These are phyloP conservation scores for Raphanus raphanistrum DNA, from an alignment of 345 rosid species.

Conservation along the genomic window DNA sequence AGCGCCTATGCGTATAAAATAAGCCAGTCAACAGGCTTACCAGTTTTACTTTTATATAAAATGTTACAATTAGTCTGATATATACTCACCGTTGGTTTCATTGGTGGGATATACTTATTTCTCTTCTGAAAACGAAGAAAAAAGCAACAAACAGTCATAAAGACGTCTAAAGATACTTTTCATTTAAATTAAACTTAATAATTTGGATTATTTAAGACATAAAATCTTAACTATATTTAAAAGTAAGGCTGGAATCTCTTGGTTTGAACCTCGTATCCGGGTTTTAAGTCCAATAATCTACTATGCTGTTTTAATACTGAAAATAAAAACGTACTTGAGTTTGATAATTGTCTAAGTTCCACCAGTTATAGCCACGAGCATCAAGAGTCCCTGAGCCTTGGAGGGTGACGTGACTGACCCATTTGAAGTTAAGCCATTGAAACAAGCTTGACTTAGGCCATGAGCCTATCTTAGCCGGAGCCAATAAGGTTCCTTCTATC, in stretches of 20 bases:
- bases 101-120: slow-evolving; percentile 48
- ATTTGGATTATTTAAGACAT: not conserved
- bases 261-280: not conserved
- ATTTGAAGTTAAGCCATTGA: slow-evolving; percentile 89
- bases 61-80: not conserved
- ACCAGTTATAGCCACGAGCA: slow-evolving; percentile 84
- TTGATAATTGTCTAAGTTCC: slow-evolving; percentile 48
- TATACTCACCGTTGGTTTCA: slow-evolving; percentile 77
- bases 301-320: not conserved
- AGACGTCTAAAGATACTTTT: not conserved
- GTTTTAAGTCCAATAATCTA: not conserved
- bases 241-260: not conserved
- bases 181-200: not conserved
- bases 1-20: slow-evolving; percentile 49
- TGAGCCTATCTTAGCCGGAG: slow-evolving; percentile 60
- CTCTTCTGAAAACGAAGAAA: slow-evolving; percentile 48
- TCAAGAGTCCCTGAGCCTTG: slow-evolving; percentile 74
- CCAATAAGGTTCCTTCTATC: slow-evolving; percentile 72
- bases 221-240: not conserved
- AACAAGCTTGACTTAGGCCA: slow-evolving; percentile 72
- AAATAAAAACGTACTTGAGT: slow-evolving; percentile 44
- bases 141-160: not conserved
- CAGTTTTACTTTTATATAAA: not conserved
- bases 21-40: not conserved
- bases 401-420: slow-evolving; percentile 66